Conservation (phyloP, 2,329 filamentous ascomycete genomes). For the Cordyceps javanica region DNA sequence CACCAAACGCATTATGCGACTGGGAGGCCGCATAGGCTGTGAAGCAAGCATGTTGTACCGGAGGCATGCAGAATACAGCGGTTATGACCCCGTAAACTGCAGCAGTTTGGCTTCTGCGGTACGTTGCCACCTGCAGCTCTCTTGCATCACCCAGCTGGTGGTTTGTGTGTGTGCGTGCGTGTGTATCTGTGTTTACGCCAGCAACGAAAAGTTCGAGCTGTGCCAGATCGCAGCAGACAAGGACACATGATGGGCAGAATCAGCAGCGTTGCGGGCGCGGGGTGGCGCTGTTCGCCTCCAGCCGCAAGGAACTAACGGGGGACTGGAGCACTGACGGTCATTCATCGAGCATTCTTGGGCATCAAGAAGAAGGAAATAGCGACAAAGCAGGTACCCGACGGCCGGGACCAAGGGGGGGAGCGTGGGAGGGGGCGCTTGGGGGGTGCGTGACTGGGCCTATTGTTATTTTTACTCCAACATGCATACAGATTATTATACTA, state of each 20-base stretch:
- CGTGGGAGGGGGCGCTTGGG: not conserved
- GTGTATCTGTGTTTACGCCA: no score
- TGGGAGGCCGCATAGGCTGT: not conserved
- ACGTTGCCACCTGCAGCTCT: not conserved
- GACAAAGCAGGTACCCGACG: conserved; percentile 5
- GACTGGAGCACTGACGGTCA: not conserved
- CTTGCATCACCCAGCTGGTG: not conserved
- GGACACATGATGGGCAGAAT: conserved; percentile 8
- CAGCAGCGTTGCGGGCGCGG: conserved; percentile 6
- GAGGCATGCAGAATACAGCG: not conserved
- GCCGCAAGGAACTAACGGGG: not conserved
- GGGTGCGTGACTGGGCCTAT: no score
- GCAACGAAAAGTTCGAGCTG: not conserved
- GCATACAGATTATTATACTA: not conserved
- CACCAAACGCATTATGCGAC: not conserved
- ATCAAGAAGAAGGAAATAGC: not conserved
- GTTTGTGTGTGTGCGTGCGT: no score
- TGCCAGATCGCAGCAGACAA: conserved; percentile 7
- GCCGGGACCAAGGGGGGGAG: not conserved
- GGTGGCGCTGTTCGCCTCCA: not conserved
- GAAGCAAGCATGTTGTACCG: not conserved
- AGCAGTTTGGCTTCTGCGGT: not conserved
- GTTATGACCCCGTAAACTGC: not conserved
- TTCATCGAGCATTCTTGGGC: conserved; percentile 1
- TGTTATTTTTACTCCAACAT: not conserved